Conservation (phyloP, 176 grass and related monocot species). For the Triticum urartu region DNA sequence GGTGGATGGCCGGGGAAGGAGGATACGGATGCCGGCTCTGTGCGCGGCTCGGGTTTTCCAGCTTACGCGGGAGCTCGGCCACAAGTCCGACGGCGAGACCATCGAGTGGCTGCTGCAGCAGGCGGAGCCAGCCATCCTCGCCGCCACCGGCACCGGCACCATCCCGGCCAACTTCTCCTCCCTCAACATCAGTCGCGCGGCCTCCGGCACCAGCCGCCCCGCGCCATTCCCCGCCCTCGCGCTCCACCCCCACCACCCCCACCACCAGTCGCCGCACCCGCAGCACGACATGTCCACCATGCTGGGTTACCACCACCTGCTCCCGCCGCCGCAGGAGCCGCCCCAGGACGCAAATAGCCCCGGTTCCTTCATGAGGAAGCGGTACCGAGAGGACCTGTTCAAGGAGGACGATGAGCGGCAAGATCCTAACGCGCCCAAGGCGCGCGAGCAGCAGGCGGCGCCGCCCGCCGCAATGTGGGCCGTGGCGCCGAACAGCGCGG, state of each 20-base stretch:
- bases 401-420: slow-evolving; percentile 95
- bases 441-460: slow-evolving; percentile 47
- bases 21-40: slow-evolving; percentile 97
- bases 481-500: slow-evolving; percentile 61
- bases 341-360: slow-evolving; percentile 27
- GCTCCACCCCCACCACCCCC: slow-evolving; percentile 43
- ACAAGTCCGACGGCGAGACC: slow-evolving; percentile 98
- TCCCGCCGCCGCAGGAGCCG: slow-evolving; percentile 34
- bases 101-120: slow-evolving; percentile 99
- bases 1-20: slow-evolving; percentile 81
- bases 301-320: slow-evolving; percentile 86
- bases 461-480: slow-evolving; percentile 88
- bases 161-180: slow-evolving; percentile 89
- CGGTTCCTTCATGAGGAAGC: slow-evolving; percentile 69
- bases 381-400: slow-evolving; percentile 90
- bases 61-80: slow-evolving; percentile 90
- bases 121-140: slow-evolving; percentile 91
- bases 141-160: slow-evolving; percentile 90
- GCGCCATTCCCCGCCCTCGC: slow-evolving; percentile 38
- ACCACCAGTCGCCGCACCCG: slow-evolving; percentile 4
- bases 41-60: slow-evolving; percentile 96
- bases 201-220: slow-evolving; percentile 35
- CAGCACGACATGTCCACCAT: slow-evolving; percentile 74
- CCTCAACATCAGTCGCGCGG: slow-evolving; percentile 56
- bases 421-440: slow-evolving; percentile 32